These are phyloP conservation scores for Cadophora luteo-olivacea DNA, from an alignment of 2,329 filamentous ascomycete genomes.

Conservation along the genomic window DNA sequence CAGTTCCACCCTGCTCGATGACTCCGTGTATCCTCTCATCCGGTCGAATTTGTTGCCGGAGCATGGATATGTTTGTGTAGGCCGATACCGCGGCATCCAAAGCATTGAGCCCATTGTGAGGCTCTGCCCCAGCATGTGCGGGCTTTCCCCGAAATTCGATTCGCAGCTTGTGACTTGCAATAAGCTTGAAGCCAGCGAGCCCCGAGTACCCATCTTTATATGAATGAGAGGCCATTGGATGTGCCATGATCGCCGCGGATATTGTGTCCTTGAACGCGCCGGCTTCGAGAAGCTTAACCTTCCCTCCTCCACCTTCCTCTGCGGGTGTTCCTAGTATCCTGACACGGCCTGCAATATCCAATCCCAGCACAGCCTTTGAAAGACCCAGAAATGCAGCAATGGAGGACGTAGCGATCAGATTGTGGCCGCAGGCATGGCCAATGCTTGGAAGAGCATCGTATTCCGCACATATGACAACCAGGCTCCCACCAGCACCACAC, in stretches of 20 bases:
- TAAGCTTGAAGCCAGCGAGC: slow-evolving; percentile 4
- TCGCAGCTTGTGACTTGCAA: slow-evolving; percentile 5
- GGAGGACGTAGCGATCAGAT: slow-evolving; percentile 49
- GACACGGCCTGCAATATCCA: slow-evolving; percentile 39
- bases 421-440: slow-evolving; percentile 53
- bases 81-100: slow-evolving; percentile 48
- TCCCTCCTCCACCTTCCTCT: slow-evolving; percentile 45
- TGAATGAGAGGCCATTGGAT: background rate
- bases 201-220: background rate
- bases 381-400: slow-evolving; percentile 49
- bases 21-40: slow-evolving; percentile 48
- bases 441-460: slow-evolving; percentile 54
- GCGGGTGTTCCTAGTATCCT: slow-evolving; percentile 43
- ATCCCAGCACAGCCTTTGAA: slow-evolving; percentile 33
- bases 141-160: slow-evolving; percentile 32
- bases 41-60: slow-evolving; percentile 43
- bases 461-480: slow-evolving; percentile 52
- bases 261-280: slow-evolving; percentile 51
- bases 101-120: slow-evolving; percentile 50
- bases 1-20: slow-evolving; percentile 46
- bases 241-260: slow-evolving; percentile 34
- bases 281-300: slow-evolving; percentile 51
- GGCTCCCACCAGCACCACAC: slow-evolving; percentile 50
- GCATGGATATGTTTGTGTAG: slow-evolving; percentile 45
- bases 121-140: slow-evolving; percentile 49